These are phyloP conservation scores for Knoxia roxburghii DNA, from an alignment of 257 asterid genomes.

Conservation along the genomic window DNA sequence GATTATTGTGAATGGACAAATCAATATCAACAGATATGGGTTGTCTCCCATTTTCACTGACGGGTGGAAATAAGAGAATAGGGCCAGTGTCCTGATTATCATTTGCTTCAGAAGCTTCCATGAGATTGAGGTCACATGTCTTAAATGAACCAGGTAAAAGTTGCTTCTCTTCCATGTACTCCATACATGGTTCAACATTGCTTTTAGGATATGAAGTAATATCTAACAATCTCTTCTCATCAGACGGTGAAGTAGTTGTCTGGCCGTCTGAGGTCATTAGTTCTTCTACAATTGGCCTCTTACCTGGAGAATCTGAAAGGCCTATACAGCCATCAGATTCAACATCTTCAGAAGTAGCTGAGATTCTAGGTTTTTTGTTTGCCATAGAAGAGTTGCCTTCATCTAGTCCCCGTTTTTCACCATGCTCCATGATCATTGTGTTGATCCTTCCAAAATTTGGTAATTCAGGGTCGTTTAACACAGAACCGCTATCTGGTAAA, in stretches of 20 bases:
- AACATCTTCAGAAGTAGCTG: constrained; percentile 28
- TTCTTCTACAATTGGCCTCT: constrained; percentile 35
- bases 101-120: constrained; percentile 53
- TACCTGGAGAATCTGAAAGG: constrained; percentile 38
- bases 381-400: constrained; percentile 35
- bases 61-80: constrained; percentile 35
- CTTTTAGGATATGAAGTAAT: constrained; percentile 43
- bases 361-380: constrained; percentile 50
- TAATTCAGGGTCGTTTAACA: constrained; percentile 29
- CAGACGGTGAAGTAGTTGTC: constrained; percentile 33
- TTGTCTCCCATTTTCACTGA: constrained; percentile 34
- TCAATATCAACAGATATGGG: constrained; percentile 52
- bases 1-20: constrained; percentile 55
- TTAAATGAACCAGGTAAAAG: constrained; percentile 68
- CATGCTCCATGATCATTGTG: constrained; percentile 35
- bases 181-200: constrained; percentile 29
- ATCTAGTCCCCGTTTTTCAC: constrained; percentile 55
- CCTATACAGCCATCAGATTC: constrained; percentile 30
- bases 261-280: constrained; percentile 34
- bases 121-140: constrained; percentile 81
- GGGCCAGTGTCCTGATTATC: constrained; percentile 47
- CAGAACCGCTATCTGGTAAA: constrained; percentile 28
- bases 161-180: constrained; percentile 54
- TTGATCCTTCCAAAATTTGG: constrained; percentile 39
- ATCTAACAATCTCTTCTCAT: constrained; percentile 41